Base-by-base conservation (phyloP, 768 basidiomycete genomes). In the Daedalea quercina region DNA sequence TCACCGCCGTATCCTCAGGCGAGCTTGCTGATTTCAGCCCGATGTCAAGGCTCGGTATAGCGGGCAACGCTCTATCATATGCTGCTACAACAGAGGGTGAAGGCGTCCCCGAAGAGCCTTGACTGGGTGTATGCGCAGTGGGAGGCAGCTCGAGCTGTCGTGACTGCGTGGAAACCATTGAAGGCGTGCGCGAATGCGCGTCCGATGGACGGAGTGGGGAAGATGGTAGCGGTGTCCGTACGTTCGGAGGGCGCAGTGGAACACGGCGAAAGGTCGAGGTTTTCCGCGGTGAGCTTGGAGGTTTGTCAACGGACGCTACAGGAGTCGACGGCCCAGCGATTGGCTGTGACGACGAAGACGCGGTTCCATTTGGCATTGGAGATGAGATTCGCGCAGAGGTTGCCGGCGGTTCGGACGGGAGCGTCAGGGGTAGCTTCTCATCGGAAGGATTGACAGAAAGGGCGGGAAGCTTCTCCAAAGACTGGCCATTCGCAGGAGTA, bases 221-320 rank as follows among this genome's bases (percentile, higher is more conserved):
- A 1, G 69, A 63, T 13, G 65, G 57, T 12, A 68, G 23, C 1
- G 67, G 54, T 3, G 60, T 51, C 23, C 61, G 44, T 53, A 63
- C 13, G 26, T 65, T 54, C n/a, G 64, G 28, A 17, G 55, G 23
- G 4, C 68, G 65, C 35, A 73, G 65, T 22, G 76, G 77, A 19
- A 83, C 60, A 45, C 74, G 78, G 24, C 81, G 74, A 62, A 82
- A 81, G 0, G 79, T 80, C 1, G 81, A 76, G 2, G 71, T 59
- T 56, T 71, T 79, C 44, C 71, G 63, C 9, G 64, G 51, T 9
- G 61, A 48, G 2, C 57, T 15, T 11, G 58, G 23, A 4, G 60
- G 53, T 28, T 51, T 44, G 8, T 54, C 44, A 2, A 50, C 12
- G 8, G 40, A 43, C 3, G 55, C 44, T 1, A 57, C 34, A 20